Percentiles rank a stretch among this genome's conserved stretches.
Conservation (phyloP, 768 basidiomycete species). For the Guyanaporus albipodus region DNA sequence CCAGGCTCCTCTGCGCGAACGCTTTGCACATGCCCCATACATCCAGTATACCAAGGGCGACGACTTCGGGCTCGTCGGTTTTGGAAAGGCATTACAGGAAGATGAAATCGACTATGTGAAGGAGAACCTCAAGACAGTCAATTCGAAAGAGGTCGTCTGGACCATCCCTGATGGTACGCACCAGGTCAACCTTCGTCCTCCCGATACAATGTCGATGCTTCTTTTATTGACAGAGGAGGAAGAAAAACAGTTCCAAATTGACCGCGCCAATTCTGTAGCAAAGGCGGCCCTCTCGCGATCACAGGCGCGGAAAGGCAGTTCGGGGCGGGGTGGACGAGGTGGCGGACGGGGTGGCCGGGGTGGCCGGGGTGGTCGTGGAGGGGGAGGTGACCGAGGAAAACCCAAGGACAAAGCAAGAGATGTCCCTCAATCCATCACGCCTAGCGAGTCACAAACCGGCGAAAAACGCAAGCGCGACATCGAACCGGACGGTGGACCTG, state of each 20-base stretch:
- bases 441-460: constrained; percentile 47
- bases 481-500: constrained; percentile 75
- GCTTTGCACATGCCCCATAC: constrained; percentile 45
- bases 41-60: constrained; percentile 46
- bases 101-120: constrained; percentile 71
- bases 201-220: background rate
- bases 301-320: constrained; percentile 35
- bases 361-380: constrained; percentile 18
- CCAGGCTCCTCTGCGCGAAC: constrained; percentile 44
- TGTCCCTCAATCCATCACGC: constrained; percentile 19
- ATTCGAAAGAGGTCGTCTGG: constrained; percentile 65
- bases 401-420: constrained; percentile 13
- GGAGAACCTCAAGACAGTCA: constrained; percentile 59
- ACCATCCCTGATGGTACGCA: constrained; percentile 52
- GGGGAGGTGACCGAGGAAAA: constrained; percentile 23
- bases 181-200: background rate
- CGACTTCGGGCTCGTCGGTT: constrained; percentile 45
- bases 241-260: constrained; percentile 68
- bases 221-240: constrained; percentile 50
- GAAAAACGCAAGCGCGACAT: constrained; percentile 76
- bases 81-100: constrained; percentile 63
- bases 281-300: constrained; percentile 41
- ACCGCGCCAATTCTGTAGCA: constrained; percentile 69
- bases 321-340: constrained; percentile 44
- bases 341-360: constrained; percentile 41